Percentiles rank a stretch among this genome's conserved stretches.
Evolutionary conservation across 208 protist genomes (phyloP).

Genomic region (Naegleria gruberi): DNA sequence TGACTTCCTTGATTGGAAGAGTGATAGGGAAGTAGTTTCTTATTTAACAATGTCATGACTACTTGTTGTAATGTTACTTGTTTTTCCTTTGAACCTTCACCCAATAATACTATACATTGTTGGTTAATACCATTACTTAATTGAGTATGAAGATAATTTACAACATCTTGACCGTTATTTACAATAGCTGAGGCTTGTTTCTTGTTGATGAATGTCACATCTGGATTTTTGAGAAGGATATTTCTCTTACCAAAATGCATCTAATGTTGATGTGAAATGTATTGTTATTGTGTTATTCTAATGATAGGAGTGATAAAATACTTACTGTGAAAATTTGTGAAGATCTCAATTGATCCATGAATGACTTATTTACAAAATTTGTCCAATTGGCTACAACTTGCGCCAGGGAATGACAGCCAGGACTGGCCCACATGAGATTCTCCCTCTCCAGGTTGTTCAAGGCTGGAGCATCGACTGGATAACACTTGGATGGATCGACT

Average conservation of each 20-base stretch:
- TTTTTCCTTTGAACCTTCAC: background rate
- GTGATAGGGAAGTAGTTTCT: background rate
- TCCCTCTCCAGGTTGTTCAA: background rate
- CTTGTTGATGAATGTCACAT: background rate
- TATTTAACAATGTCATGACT: background rate
- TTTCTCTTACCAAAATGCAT: background rate
- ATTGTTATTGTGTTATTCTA: background rate
- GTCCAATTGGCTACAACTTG: background rate
- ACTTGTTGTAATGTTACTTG: background rate
- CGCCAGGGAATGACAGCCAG: background rate
- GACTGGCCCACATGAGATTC: background rate
- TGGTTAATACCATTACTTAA: background rate
- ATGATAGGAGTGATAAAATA: background rate
- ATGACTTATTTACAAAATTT: background rate
- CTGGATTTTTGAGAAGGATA: background rate
- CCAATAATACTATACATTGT: background rate
- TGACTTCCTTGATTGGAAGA: background rate
- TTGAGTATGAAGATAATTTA: background rate
- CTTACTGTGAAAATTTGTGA: background rate
- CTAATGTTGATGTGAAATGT: background rate
- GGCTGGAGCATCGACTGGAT: background rate
- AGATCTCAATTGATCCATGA: background rate
- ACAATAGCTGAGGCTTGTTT: background rate
- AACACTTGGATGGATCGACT: background rate
- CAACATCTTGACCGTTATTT: background rate